Conservation (phyloP, 139 green algal genomes). For the Haematococcus sp. region DNA sequence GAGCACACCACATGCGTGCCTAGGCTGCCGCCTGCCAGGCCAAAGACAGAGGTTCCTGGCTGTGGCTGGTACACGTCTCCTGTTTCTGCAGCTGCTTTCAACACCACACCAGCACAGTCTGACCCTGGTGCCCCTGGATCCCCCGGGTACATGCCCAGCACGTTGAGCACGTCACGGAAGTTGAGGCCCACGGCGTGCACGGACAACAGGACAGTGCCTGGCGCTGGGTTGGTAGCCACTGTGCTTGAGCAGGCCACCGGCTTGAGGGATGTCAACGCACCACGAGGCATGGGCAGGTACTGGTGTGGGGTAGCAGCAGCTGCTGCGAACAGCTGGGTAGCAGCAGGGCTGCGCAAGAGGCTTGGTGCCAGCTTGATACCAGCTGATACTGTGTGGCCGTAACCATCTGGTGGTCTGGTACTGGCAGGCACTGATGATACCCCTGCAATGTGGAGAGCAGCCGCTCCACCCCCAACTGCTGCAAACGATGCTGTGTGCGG, state of each 20-base stretch:
- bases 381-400: slow-evolving; percentile 16
- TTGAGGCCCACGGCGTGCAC: slow-evolving; percentile 70
- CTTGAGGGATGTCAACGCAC: slow-evolving; percentile 35
- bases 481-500: too few relatives aligned
- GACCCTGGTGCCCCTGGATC: slow-evolving; percentile 62
- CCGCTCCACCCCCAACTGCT: too few relatives aligned
- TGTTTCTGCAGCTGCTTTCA: slow-evolving; percentile 1
- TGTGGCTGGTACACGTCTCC: not conserved
- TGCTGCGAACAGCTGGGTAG: too few relatives aligned
- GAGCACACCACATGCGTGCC: slow-evolving; percentile 65
- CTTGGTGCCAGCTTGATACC: slow-evolving; percentile 10
- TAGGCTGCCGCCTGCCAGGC: slow-evolving; percentile 70
- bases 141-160: slow-evolving; percentile 64
- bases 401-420: slow-evolving; percentile 33
- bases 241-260: not conserved
- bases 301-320: slow-evolving; percentile 18
- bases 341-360: slow-evolving; percentile 18
- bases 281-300: slow-evolving; percentile 29
- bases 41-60: slow-evolving; percentile 71
- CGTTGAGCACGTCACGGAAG: slow-evolving; percentile 73
- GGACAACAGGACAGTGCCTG: slow-evolving; percentile 18
- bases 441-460: too few relatives aligned
- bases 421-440: too few relatives aligned
- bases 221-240: too few relatives aligned
- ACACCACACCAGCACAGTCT: slow-evolving; percentile 53